Conservation (phyloP, 495 filamentous ascomycete genomes). For the Talaromyces liani region DNA sequence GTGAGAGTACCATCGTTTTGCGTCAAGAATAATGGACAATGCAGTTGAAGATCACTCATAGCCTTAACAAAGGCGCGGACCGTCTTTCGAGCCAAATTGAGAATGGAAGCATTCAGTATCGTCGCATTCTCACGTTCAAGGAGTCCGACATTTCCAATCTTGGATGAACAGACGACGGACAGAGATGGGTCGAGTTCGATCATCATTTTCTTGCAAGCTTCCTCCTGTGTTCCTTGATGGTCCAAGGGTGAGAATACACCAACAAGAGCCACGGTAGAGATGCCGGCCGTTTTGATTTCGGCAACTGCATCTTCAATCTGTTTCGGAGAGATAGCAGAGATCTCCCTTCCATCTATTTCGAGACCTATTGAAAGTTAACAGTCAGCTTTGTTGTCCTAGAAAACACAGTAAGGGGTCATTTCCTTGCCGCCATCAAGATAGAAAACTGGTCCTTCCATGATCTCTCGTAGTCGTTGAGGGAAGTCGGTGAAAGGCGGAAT, state of each 20-base stretch:
- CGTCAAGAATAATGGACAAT: conserved; percentile 42
- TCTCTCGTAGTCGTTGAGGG: conserved; percentile 21
- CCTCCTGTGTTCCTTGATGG: conserved; percentile 19
- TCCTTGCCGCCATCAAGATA: conserved; percentile 31
- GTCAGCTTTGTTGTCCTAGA: not conserved
- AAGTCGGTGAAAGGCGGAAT: conserved; percentile 47
- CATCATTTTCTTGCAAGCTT: conserved; percentile 15
- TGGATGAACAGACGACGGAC: conserved; percentile 31
- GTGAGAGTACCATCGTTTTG: conserved; percentile 47
- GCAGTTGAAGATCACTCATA: conserved; percentile 29
- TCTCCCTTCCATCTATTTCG: conserved; percentile 32
- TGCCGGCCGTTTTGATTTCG: conserved; percentile 22
- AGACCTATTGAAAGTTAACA: conserved; percentile 15
- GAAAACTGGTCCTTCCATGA: conserved; percentile 27
- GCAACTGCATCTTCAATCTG: conserved; percentile 23
- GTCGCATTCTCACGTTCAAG: conserved; percentile 47
- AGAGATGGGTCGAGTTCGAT: conserved; percentile 13
- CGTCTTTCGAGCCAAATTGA: conserved; percentile 33
- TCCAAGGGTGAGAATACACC: conserved; percentile 33
- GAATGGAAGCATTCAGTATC: conserved; percentile 45
- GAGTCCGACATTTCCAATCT: conserved; percentile 39
- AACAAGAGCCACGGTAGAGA: conserved; percentile 25
- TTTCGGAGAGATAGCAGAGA: conserved; percentile 16
- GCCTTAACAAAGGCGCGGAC: conserved; percentile 37
- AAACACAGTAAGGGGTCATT: not conserved